phyloP scores from a whole-genome alignment of 2,329 filamentous ascomycete genomes.

The Cytospora piceicola region DNA sequence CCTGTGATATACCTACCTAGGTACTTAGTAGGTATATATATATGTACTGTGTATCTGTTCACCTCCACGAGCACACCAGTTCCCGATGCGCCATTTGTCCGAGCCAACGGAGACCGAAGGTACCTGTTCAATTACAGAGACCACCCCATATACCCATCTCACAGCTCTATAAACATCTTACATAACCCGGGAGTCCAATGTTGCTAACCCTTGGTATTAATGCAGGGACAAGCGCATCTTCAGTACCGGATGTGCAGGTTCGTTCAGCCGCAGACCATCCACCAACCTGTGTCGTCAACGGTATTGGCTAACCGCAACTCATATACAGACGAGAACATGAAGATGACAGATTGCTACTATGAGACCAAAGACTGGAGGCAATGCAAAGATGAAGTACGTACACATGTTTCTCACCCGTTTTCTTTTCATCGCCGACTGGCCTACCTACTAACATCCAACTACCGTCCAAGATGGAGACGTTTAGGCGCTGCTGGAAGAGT shows the following conservation, averaged over 20 bases:
- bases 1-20: no score
- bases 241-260: conserved; percentile 92
- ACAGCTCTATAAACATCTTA: not conserved
- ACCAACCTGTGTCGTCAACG: not conserved
- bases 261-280: conserved; percentile 33
- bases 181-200: not conserved
- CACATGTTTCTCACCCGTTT: conserved; percentile 42
- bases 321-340: conserved; percentile 76
- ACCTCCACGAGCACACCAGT: no score
- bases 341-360: conserved; percentile 93
- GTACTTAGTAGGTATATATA: no score
- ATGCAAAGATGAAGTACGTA: conserved; percentile 88
- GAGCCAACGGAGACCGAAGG: conserved; percentile 5
- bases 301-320: no score
- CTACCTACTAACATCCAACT: conserved; percentile 18
- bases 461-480: conserved; percentile 76
- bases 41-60: no score
- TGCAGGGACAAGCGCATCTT: conserved; percentile 95
- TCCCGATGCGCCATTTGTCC: conserved; percentile 16
- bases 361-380: conserved; percentile 95
- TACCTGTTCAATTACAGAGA: not conserved
- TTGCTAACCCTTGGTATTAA: conserved; percentile 1
- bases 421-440: not conserved
- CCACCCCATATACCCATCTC: not conserved
- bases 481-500: conserved; percentile 88